Evolutionary conservation across 257 asterid genomes (phyloP).

Genomic region (Coffea eugenioides): DNA sequence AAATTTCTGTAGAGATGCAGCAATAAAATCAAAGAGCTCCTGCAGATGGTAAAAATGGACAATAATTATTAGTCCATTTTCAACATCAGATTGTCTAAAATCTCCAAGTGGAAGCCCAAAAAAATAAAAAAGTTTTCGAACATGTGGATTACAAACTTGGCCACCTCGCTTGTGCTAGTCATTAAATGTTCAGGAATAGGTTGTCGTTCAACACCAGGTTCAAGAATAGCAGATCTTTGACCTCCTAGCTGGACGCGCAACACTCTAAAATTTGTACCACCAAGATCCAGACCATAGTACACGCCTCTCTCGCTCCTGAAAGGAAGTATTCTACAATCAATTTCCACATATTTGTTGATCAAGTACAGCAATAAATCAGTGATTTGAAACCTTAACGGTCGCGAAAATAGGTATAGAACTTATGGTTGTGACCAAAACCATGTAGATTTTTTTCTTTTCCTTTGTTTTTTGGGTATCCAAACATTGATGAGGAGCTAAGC

Average conservation of each 20-base stretch:
- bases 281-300: constrained; percentile 63
- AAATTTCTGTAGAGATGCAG: constrained; percentile 53
- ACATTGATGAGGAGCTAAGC: not conserved
- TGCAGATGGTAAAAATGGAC: constrained; percentile 22
- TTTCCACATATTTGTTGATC: not conserved
- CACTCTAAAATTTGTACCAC: constrained; percentile 68
- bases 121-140: not conserved
- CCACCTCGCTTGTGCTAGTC: constrained; percentile 62
- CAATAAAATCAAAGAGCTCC: constrained; percentile 87
- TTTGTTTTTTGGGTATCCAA: too few species aligned
- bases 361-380: not conserved
- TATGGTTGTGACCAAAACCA: not conserved
- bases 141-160: constrained; percentile 17
- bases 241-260: constrained; percentile 63
- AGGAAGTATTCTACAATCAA: not conserved
- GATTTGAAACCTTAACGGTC: not conserved
- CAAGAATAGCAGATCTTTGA: constrained; percentile 50
- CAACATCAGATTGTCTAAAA: not conserved
- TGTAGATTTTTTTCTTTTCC: not conserved
- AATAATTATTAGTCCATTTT: constrained; percentile 5
- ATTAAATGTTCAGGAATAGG: constrained; percentile 59
- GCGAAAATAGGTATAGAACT: not conserved
- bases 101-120: not conserved
- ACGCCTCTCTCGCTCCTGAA: constrained; percentile 52
- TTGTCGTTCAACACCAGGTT: constrained; percentile 42